phyloP scores from a whole-genome alignment of 2,329 filamentous ascomycete species.

The Sporothrix pseudoabietina region DNA sequence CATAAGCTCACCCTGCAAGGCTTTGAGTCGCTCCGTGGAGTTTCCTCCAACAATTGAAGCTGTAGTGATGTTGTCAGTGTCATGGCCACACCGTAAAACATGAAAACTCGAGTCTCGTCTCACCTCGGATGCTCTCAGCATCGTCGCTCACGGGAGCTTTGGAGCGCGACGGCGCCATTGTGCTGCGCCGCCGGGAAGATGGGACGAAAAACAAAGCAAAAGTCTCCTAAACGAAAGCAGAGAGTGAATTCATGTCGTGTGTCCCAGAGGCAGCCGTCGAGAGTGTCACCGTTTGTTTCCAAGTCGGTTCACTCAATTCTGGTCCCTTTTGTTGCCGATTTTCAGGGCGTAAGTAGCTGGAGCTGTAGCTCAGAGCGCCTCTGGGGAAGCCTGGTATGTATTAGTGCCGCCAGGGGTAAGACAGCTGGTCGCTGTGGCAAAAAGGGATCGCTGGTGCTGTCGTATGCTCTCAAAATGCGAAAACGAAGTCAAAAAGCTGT shows the following conservation, averaged over 20 bases:
- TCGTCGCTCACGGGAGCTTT: conserved; percentile 29
- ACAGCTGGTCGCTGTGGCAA: not conserved
- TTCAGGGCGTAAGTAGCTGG: not conserved
- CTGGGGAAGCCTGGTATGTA: not conserved
- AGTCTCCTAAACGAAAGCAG: not conserved
- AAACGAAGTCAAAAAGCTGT: conserved; percentile 17
- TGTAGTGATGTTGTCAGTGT: not conserved
- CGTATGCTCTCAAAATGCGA: not conserved
- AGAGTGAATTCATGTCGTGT: not conserved
- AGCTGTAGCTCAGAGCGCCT: conserved; percentile 6
- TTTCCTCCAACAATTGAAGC: conserved; percentile 34
- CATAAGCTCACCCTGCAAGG: conserved; percentile 34
- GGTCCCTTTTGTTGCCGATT: not conserved
- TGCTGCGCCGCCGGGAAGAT: conserved; percentile 8
- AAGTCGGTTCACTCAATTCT: not conserved
- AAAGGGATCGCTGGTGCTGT: not conserved
- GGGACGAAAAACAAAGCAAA: not conserved
- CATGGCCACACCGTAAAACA: not conserved
- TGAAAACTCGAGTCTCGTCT: not conserved
- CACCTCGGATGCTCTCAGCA: conserved; percentile 35
- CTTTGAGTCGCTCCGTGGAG: conserved; percentile 33
- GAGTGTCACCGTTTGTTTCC: not conserved
- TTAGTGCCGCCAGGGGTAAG: not conserved
- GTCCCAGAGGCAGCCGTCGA: not conserved
- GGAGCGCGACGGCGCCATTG: conserved; percentile 32